These are phyloP conservation scores for Yamadazyma insecticola DNA, from an alignment of 805 yeast species.

Conservation along the genomic window DNA sequence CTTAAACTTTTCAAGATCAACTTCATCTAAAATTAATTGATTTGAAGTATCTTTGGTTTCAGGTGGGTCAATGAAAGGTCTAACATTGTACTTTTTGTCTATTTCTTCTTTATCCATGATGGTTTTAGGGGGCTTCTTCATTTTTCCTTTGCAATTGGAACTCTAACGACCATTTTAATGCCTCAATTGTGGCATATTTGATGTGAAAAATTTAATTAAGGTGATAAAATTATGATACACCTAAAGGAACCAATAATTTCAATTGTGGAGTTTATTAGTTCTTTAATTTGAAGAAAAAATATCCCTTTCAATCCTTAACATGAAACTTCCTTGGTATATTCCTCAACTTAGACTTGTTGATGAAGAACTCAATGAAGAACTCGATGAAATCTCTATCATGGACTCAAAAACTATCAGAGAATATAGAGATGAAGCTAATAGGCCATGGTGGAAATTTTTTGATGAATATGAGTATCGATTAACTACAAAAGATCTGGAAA, in stretches of 20 bases:
- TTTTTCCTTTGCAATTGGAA: too few relatives aligned
- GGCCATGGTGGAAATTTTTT: conserved; percentile 47
- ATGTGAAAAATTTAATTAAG: too few relatives aligned
- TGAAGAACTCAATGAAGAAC: conserved; percentile 6
- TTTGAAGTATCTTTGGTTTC: conserved; percentile 11
- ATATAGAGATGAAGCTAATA: conserved; percentile 47
- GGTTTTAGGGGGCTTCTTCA: too few relatives aligned
- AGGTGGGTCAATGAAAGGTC: conserved; percentile 19
- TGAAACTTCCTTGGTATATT: conserved; percentile 15
- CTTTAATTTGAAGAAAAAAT: background rate
- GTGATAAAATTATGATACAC: too few relatives aligned
- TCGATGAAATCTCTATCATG: too few relatives aligned
- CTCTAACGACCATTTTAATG: too few relatives aligned
- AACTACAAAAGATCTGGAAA: conserved; percentile 13
- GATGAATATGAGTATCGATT: conserved; percentile 28
- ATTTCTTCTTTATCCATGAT: conserved; percentile 7
- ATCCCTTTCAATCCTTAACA: background rate
- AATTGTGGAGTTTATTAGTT: too few relatives aligned
- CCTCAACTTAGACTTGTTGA: conserved; percentile 13
- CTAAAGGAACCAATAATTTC: too few relatives aligned
- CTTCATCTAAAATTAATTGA: conserved; percentile 22
- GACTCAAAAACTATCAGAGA: conserved; percentile 7
- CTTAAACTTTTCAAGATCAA: conserved; percentile 30
- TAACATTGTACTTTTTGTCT: conserved; percentile 19
- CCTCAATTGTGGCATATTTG: too few relatives aligned